Evolutionary conservation across 2,329 filamentous ascomycete species (phyloP), one percentile per base, ranked within the genome.

Genomic region (Trichoderma koningiopsis): DNA sequence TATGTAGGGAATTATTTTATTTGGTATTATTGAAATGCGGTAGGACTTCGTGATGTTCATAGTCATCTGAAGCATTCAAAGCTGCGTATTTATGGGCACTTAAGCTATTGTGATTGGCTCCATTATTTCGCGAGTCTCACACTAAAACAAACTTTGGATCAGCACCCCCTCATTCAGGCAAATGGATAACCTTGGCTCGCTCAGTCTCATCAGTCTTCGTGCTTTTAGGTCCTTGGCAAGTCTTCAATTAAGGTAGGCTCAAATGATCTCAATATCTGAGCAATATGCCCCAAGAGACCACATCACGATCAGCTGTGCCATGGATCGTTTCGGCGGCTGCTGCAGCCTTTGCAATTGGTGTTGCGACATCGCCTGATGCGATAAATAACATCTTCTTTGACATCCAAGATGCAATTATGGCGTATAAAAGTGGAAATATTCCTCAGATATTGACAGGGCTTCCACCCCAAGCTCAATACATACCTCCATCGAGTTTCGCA

Each of bases 391-490:
- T 49, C 37, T 3, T 56, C 22, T 29, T 43, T 16, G 43, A 49
- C 53, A 31, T 66, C 1, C 63, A 49, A 55, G 33, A 59, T 40
- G 14, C 24, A 8, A 19, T 68, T 16, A 19, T 29, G 2, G n/a
- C 33, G 19, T 64, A 59, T 13, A 22, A 49, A 11, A 55, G 33
- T 7, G 53, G 22, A 16, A 53, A 11, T 22, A 2, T 10, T 11
- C 29, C 31, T 11, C 56, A 60, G 11, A 31, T 22, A n/a, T 22
- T 64, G 19, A n/a, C 24, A 11, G 24, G 37, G 10, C 27, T 71
- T 11, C 70, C 70, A 14, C 13, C 43, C 5, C 70, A 70, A 61
- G 70, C 57, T 31, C 70, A 71, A 47, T 7, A 40, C 4, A 22
- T 71, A 37, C 52, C 56, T 24, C 70, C 68, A 19, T 53, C 68